Evolutionary conservation across 2,329 filamentous ascomycete genomes (phyloP), one percentile per base, ranked within the genome.

Genomic region (Phaeoacremonium minimum): DNA sequence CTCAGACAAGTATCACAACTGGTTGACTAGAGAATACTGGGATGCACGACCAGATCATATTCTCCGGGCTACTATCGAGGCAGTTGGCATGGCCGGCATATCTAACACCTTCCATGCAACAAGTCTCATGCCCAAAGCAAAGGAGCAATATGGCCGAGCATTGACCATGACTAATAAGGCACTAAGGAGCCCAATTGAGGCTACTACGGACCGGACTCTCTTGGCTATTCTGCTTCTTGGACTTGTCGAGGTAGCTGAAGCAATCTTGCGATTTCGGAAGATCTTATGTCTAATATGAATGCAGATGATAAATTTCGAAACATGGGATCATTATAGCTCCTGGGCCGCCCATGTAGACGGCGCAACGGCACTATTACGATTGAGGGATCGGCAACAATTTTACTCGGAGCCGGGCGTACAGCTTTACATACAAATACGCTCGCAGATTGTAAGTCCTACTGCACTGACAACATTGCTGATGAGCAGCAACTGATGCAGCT

Each of bases 391-490:
- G 14, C 35, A 33, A 6, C 15, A 20, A 12, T 22, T 30, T n/a
- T 9, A n/a, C n/a, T n/a, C 9, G n/a, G 22, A 26, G 11, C 43
- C 40, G 11, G 48, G 52, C n/a, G 40, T 37, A 15, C 45, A 48
- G n/a, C 42, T 54, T 4, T 50, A 43, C 28, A 28, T 48, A 6
- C 46, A 47, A 16, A 33, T 53, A n/a, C 47, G 52, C 4, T 45
- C 47, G 29, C 48, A 50, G 39, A 47, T 54, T 13, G 51, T 55
- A 9, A 45, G 51, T 38, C 30, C 12, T n/a, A 9, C 9, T 9
- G n/a, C 22, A 9, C 22, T 26, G 9, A 9, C n/a, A 26, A 26
- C 9, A 9, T 9, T n/a, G 22, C 9, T 26, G 9, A 26, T 9
- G n/a, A 9, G 9, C 9, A 9, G 9, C n/a, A 26, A 26, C 22